Evolutionary conservation across 1,139 yeast genomes (phyloP).

Genomic region (Ogataea hybrid): DNA sequence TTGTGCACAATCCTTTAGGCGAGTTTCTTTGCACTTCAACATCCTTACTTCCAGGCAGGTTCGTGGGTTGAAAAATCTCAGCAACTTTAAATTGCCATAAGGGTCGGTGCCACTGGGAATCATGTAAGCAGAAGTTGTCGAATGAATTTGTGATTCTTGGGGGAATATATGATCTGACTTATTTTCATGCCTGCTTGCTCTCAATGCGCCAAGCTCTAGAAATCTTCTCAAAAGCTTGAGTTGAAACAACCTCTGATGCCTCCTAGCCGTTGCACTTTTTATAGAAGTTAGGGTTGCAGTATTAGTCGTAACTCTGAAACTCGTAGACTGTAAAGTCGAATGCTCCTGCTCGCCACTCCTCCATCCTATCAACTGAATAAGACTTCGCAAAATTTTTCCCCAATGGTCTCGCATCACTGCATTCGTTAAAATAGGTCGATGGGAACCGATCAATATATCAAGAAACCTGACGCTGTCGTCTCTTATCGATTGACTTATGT

Average conservation of each 20-base stretch:
- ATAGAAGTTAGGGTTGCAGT: constrained; percentile 12
- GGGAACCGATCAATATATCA: constrained; percentile 47
- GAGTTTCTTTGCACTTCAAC: too few relatives aligned
- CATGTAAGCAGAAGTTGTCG: constrained; percentile 24
- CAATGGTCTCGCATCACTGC: constrained; percentile 56
- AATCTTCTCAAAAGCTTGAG: constrained; percentile 12
- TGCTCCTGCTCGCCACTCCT: constrained; percentile 28
- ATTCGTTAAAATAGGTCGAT: constrained; percentile 36
- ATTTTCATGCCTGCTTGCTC: background rate
- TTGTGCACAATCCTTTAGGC: too few relatives aligned
- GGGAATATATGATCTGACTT: background rate
- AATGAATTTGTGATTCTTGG: constrained; percentile 23
- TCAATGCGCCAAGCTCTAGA: constrained; percentile 13
- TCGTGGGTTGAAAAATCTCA: constrained; percentile 9
- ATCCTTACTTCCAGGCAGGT: too few relatives aligned
- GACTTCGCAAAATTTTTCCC: constrained; percentile 55
- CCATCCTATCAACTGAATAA: constrained; percentile 64
- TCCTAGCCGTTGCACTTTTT: constrained; percentile 14
- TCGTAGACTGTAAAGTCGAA: constrained; percentile 12
- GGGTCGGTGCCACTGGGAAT: constrained; percentile 21
- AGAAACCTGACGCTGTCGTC: constrained; percentile 68
- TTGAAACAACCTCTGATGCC: constrained; percentile 16
- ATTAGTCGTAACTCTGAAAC: constrained; percentile 21
- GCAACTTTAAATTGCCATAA: constrained; percentile 26
- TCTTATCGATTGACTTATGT: constrained; percentile 71